phyloP scores from a whole-genome alignment of 2,329 filamentous ascomycete genomes.

The Camillea tinctor region DNA sequence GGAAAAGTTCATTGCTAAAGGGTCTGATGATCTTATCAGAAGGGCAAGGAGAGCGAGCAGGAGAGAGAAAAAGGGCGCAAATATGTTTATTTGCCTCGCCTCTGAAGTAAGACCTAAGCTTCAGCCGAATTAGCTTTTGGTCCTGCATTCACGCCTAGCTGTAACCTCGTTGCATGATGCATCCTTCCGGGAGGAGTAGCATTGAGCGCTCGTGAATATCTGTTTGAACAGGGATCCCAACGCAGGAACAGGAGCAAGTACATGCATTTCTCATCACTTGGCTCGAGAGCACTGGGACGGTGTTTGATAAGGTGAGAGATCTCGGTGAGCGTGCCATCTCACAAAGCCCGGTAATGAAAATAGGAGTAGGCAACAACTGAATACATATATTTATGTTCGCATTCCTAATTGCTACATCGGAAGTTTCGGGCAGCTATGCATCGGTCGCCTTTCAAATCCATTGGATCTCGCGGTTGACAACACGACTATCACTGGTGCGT shows the following conservation, averaged over 20 bases:
- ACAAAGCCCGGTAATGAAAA: slow-evolving; percentile 13
- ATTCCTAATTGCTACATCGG: background rate
- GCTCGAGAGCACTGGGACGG: slow-evolving; percentile 1
- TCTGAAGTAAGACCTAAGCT: background rate
- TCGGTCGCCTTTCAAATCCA: background rate
- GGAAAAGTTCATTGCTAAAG: slow-evolving; percentile 9
- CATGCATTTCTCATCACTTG: background rate
- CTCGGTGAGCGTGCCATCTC: slow-evolving; percentile 15
- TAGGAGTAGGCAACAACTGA: slow-evolving; percentile 16
- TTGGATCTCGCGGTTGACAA: slow-evolving; percentile 7
- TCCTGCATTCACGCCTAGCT: background rate
- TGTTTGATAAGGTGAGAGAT: slow-evolving; percentile 3
- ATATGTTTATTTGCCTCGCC: background rate
- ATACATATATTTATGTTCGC: slow-evolving; percentile 20
- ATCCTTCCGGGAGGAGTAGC: background rate
- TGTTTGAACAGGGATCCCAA: background rate
- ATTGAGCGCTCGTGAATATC: background rate
- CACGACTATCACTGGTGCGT: slow-evolving; percentile 17
- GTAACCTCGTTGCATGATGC: background rate
- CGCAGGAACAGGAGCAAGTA: background rate
- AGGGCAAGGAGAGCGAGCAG: slow-evolving; percentile 6
- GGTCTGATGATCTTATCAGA: slow-evolving; percentile 4
- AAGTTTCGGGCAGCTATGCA: slow-evolving; percentile 23
- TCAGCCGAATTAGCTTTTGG: background rate
- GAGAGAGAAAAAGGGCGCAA: background rate